Conservation (phyloP, 257 asterid species). For the Penstemon newberryi region DNA sequence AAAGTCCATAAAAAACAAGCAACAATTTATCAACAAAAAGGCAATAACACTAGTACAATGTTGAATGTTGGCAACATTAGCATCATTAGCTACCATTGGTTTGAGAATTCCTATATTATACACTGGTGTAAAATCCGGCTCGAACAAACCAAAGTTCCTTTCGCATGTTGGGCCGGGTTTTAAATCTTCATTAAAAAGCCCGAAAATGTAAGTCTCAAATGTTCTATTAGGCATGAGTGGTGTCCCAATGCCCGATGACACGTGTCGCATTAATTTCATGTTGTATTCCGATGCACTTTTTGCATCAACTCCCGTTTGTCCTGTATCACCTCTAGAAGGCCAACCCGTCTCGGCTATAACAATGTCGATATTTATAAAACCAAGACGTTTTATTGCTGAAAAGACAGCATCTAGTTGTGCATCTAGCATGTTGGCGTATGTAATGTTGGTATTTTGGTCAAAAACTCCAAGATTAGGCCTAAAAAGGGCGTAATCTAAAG, state of each 20-base stretch:
- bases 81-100: conserved; percentile 39
- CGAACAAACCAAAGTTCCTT: conserved; percentile 62
- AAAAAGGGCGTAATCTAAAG: conserved; percentile 32
- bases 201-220: conserved; percentile 48
- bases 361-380: conserved; percentile 35
- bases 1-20: conserved; percentile 32
- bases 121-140: conserved; percentile 36
- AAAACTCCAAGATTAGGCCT: conserved; percentile 31
- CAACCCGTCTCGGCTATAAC: conserved; percentile 57
- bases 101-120: conserved; percentile 54
- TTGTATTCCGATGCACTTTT: conserved; percentile 45
- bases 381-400: conserved; percentile 38
- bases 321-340: conserved; percentile 49
- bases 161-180: conserved; percentile 72
- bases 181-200: conserved; percentile 57
- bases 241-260: conserved; percentile 48
- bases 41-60: conserved; percentile 24
- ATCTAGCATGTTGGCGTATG: conserved; percentile 40
- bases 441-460: conserved; percentile 27
- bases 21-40: conserved; percentile 27
- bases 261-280: conserved; percentile 37
- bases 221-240: conserved; percentile 51
- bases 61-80: conserved; percentile 19
- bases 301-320: conserved; percentile 38
- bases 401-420: conserved; percentile 49